Percentiles rank a stretch among this genome's conserved stretches.
phyloP scores from a whole-genome alignment of 768 basidiomycete species.

The Sistotremastrum suecicum region DNA sequence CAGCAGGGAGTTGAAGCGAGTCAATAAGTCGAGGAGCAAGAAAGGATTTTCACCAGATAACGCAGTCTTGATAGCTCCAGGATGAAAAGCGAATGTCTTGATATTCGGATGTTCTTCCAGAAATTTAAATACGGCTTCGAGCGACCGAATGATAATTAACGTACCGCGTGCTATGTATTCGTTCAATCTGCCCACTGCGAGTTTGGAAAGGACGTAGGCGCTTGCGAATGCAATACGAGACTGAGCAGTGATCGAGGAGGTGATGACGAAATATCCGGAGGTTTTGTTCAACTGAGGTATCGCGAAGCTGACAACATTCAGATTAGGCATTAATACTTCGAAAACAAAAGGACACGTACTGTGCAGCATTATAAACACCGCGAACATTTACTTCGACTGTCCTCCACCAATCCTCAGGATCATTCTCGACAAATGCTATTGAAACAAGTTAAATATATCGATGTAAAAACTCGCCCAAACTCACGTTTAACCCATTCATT shows the following conservation, averaged over 20 bases:
- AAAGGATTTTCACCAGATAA: neutral
- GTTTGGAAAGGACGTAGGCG: conserved; percentile 4
- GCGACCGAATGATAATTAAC: neutral
- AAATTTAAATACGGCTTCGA: neutral
- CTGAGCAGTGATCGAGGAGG: neutral
- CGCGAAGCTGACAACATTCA: no score
- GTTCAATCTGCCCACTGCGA: conserved; percentile 1
- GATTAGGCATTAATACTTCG: no score
- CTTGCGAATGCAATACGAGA: neutral
- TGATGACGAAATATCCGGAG: no score
- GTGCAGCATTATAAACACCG: conserved; percentile 4
- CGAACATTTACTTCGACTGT: conserved; percentile 12
- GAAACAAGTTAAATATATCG: neutral
- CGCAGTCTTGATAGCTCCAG: conserved; percentile 5
- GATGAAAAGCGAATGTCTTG: conserved; percentile 4
- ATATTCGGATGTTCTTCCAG: neutral
- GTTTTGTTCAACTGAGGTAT: no score
- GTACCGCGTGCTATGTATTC: conserved; percentile 4
- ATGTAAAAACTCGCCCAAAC: no score
- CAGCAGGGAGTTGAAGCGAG: neutral
- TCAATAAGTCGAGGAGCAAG: neutral
- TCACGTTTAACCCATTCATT: neutral
- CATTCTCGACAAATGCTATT: conserved; percentile 1
- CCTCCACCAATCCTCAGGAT: conserved; percentile 13
- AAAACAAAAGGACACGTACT: no score